Evolutionary conservation across 352 stramenopile genomes (phyloP).

Genomic region (Hyaloperonospora brassicae): DNA sequence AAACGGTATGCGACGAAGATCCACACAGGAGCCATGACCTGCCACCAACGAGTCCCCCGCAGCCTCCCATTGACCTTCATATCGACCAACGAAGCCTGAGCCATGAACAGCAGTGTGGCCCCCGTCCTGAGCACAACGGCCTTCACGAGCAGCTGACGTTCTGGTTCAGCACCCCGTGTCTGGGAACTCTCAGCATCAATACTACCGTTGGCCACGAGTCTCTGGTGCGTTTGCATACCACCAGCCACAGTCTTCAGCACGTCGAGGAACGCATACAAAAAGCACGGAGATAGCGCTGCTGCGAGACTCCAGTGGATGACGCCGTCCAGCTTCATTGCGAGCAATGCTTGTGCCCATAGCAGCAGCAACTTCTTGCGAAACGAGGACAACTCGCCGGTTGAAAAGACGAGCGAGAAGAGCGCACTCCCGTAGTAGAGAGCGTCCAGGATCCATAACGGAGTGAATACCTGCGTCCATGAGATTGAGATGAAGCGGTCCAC

Average conservation of each 20-base stretch:
- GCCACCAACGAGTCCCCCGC: constrained; percentile 50
- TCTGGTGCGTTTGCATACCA: constrained; percentile 43
- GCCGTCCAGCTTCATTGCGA: constrained; percentile 67
- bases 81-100: constrained; percentile 44
- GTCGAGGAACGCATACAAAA: constrained; percentile 52
- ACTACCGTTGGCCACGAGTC: constrained; percentile 46
- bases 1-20: constrained; percentile 49
- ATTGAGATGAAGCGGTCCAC: constrained; percentile 16
- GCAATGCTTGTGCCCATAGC: constrained; percentile 60
- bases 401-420: constrained; percentile 16
- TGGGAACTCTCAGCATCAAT: constrained; percentile 40
- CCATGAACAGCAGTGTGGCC: constrained; percentile 36
- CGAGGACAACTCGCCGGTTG: constrained; percentile 15
- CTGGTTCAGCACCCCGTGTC: constrained; percentile 46
- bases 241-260: constrained; percentile 49
- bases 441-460: constrained; percentile 24
- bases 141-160: constrained; percentile 34
- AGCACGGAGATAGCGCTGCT: constrained; percentile 60
- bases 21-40: constrained; percentile 67
- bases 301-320: constrained; percentile 48
- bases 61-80: constrained; percentile 57
- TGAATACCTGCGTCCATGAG: constrained; percentile 18
- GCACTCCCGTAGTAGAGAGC: constrained; percentile 22
- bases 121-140: constrained; percentile 30
- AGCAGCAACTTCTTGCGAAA: constrained; percentile 58